Conservation (phyloP, 768 basidiomycete species). For the Neoboletus magnificus region DNA sequence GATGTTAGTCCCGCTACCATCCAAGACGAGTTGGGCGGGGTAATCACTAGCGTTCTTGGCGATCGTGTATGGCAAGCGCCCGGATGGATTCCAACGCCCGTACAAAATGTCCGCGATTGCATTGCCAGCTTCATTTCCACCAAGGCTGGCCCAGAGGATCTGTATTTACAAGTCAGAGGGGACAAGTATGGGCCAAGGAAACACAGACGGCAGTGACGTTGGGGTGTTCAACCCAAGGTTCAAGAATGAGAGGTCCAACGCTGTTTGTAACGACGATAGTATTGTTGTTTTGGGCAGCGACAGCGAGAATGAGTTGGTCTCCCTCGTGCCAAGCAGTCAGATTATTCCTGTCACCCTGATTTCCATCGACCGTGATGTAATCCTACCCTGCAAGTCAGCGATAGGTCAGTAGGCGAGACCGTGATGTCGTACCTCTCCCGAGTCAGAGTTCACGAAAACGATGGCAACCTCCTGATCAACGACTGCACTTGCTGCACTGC, state of each 20-base stretch:
- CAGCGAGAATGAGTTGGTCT: conserved; percentile 44
- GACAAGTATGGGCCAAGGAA: conserved; percentile 24
- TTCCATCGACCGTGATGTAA: conserved; percentile 59
- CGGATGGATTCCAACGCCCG: conserved; percentile 73
- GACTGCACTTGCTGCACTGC: conserved; percentile 45
- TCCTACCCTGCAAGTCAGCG: conserved; percentile 23
- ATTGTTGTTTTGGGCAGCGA: conserved; percentile 68
- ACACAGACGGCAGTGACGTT: conserved; percentile 66
- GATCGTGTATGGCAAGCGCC: conserved; percentile 70
- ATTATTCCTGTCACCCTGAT: conserved; percentile 39
- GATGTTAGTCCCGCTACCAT: conserved; percentile 27
- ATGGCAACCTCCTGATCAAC: conserved; percentile 59
- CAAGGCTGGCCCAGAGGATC: conserved; percentile 50
- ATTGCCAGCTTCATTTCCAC: conserved; percentile 78
- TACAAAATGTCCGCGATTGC: conserved; percentile 75
- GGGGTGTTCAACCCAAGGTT: conserved; percentile 72
- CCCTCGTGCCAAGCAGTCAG: conserved; percentile 38
- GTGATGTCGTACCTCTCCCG: conserved; percentile 56
- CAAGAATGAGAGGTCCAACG: conserved; percentile 67
- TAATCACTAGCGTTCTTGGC: conserved; percentile 56
- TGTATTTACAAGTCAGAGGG: conserved; percentile 21
- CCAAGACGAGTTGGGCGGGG: conserved; percentile 37
- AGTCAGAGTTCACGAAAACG: conserved; percentile 81
- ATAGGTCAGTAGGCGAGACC: neutral
- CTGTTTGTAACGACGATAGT: conserved; percentile 80